Evolutionary conservation across 2,329 filamentous ascomycete genomes (phyloP), one percentile per base, ranked within the genome.

Genomic region (Calonectria leucothoes): DNA sequence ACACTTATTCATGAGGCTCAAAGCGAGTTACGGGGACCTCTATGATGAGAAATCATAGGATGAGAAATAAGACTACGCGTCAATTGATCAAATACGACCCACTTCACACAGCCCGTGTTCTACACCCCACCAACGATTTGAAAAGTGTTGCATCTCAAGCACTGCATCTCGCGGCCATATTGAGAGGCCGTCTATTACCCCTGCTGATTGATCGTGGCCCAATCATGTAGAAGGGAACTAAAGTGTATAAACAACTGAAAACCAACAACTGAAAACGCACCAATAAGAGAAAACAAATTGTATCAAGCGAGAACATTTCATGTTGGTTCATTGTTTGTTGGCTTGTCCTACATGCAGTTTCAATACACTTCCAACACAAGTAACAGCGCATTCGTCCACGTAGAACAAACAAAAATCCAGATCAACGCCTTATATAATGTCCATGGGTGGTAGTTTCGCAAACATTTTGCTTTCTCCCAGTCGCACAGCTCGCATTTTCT

Each of bases 1-100:
- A 81, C 92, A 94, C 82, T 81, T 94, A 70, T 86, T 89, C 76
- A 91, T 91, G 87, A 86, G 92, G 69, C 82, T 94, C 66, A 88
- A 85, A 74, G 91, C 88, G 25, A 92, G 88, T 11, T 93, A 93
- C 80, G 80, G 88, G 11, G 84, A 87, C 27, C 74, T 93, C 77
- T 93, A 93, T 78, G 82, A 85, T 37, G 84, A 87, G 27, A 82
- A 86, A 67, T 75, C 79, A 37, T 74, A 80, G 52, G 17, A 15
- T 57, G 31, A 69, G 14, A n/a, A 42, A 31, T n/a, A 11, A 48
- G 52, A 10, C 15, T 11, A 17, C 15, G 31, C 25, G 25, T 39
- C 25, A 5, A 17, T 5, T 23, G 5, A 61, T 20, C n/a, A 57
- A 69, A 23, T 27, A 23, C n/a, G 42, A 57, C 37, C 17, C 6